Conservation (phyloP, 345 rosid genomes). For the Firmiana major region DNA sequence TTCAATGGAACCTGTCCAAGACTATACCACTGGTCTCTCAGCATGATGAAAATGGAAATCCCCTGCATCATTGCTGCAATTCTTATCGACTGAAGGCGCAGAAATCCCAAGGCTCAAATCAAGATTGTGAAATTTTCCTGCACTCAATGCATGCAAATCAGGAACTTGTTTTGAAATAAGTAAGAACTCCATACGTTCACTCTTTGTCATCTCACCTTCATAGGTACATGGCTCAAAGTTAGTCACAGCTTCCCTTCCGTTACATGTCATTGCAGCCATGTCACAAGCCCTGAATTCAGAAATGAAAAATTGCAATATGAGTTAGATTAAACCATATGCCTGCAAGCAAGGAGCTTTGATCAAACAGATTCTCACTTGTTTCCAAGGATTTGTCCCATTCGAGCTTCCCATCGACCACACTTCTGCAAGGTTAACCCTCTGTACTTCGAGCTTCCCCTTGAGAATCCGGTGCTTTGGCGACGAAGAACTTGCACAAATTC, state of each 20-base stretch:
- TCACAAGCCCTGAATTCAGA: slow-evolving; percentile 54
- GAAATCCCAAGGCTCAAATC: slow-evolving; percentile 62
- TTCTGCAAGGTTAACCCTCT: slow-evolving; percentile 58
- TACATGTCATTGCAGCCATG: slow-evolving; percentile 43
- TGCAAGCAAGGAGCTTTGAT: slow-evolving; percentile 26
- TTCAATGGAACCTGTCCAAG: not conserved
- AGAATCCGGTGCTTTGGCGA: slow-evolving; percentile 59
- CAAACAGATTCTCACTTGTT: slow-evolving; percentile 43
- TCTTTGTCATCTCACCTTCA: slow-evolving; percentile 15
- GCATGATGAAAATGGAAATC: slow-evolving; percentile 7
- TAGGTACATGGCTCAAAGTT: slow-evolving; percentile 44
- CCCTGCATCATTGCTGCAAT: slow-evolving; percentile 10
- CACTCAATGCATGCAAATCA: not conserved
- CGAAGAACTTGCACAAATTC: slow-evolving; percentile 62
- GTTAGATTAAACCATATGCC: slow-evolving; percentile 12
- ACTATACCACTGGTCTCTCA: not conserved
- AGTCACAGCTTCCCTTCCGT: slow-evolving; percentile 59
- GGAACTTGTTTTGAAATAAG: not conserved
- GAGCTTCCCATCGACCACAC: slow-evolving; percentile 61
- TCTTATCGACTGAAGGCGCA: slow-evolving; percentile 20
- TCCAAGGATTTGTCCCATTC: slow-evolving; percentile 58
- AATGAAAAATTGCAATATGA: not conserved
- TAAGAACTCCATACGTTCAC: not conserved
- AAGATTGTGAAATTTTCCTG: slow-evolving; percentile 43
- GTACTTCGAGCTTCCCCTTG: slow-evolving; percentile 56